These are phyloP conservation scores for Populus simonii DNA, from an alignment of 345 rosid species.

Conservation along the genomic window DNA sequence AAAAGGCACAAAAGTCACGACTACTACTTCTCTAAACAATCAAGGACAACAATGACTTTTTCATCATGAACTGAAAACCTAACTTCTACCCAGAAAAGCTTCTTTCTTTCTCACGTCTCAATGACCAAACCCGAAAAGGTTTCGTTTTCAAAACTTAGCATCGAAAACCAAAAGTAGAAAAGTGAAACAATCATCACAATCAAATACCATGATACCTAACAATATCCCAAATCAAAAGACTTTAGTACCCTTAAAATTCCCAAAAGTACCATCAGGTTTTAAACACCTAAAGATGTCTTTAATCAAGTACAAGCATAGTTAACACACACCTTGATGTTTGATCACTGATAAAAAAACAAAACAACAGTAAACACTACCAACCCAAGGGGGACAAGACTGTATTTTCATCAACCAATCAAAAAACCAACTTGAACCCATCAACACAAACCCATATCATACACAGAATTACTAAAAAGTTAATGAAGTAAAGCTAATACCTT, in stretches of 20 bases:
- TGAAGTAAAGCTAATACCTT: constrained; percentile 45
- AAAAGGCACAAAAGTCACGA: background rate
- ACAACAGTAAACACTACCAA: background rate
- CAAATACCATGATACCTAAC: background rate
- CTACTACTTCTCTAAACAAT: background rate
- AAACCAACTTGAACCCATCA: background rate
- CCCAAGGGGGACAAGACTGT: background rate
- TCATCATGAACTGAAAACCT: background rate
- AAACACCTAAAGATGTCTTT: background rate
- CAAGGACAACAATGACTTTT: background rate
- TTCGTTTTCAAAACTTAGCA: background rate
- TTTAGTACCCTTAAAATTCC: background rate
- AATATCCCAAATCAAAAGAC: constrained; percentile 7
- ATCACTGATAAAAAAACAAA: background rate
- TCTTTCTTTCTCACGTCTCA: background rate
- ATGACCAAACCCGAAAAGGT: background rate
- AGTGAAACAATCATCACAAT: background rate
- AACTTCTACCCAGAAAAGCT: background rate
- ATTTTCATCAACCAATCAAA: constrained; percentile 7
- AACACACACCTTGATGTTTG: background rate
- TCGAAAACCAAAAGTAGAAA: background rate
- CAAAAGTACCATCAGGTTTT: background rate
- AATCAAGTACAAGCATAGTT: background rate
- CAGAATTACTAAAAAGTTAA: background rate
- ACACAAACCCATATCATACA: background rate